phyloP scores from a whole-genome alignment of 805 yeast species.

The Nakazawaea ernobii region DNA sequence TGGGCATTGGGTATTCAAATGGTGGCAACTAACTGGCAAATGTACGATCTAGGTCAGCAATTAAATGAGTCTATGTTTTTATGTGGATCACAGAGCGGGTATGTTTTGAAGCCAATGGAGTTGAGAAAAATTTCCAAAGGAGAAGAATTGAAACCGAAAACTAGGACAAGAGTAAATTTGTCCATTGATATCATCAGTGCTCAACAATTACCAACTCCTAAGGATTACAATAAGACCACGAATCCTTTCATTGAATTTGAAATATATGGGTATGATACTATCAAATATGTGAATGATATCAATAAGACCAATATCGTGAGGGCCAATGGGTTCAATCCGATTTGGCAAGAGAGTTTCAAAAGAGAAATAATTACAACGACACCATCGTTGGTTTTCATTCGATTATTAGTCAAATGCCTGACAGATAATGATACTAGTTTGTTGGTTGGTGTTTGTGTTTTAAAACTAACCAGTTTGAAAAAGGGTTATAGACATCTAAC shows the following conservation, averaged over 20 bases:
- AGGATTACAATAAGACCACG: conserved; percentile 38
- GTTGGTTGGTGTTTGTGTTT: conserved; percentile 52
- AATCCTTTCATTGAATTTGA: conserved; percentile 64
- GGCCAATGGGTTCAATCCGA: conserved; percentile 83
- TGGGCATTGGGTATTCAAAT: conserved; percentile 89
- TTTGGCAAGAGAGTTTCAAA: conserved; percentile 60
- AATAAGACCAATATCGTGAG: conserved; percentile 29
- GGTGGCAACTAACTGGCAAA: conserved; percentile 98
- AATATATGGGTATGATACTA: conserved; percentile 37
- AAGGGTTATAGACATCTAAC: conserved; percentile 83
- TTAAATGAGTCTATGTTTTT: conserved; percentile 79
- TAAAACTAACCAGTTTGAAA: conserved; percentile 56
- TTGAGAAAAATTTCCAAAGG: conserved; percentile 13
- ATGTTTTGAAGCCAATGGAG: conserved; percentile 65
- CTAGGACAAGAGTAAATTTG: conserved; percentile 20
- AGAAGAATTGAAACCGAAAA: conserved; percentile 14
- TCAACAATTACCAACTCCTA: conserved; percentile 75
- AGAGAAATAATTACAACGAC: conserved; percentile 31
- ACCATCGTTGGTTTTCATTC: conserved; percentile 49
- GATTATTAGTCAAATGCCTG: conserved; percentile 39
- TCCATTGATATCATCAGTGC: conserved; percentile 63
- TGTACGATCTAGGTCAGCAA: conserved; percentile 84
- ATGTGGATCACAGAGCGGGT: conserved; percentile 58
- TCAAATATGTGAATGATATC: background rate
- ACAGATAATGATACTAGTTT: conserved; percentile 5